Evolutionary conservation across 352 stramenopile genomes (phyloP).

Genomic region (Elongisporangium anandrum): DNA sequence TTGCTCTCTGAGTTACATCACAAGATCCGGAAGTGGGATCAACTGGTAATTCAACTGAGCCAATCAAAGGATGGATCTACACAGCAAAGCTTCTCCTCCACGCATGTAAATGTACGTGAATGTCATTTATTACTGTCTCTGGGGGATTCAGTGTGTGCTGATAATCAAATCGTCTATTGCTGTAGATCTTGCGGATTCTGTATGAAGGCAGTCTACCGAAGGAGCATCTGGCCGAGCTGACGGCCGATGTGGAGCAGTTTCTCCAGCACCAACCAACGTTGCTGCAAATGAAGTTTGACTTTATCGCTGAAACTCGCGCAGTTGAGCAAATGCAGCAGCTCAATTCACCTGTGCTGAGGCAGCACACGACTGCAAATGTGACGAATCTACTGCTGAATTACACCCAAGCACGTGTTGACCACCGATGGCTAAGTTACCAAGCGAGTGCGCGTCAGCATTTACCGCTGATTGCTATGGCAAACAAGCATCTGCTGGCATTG

Average conservation of each 20-base stretch:
- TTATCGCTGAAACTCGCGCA: slow-evolving; percentile 10
- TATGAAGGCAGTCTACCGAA: slow-evolving; percentile 15
- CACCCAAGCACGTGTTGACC: slow-evolving; percentile 11
- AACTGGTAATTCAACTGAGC: slow-evolving; percentile 8
- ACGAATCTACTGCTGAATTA: slow-evolving; percentile 12
- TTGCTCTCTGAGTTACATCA: slow-evolving; percentile 3
- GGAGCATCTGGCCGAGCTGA: slow-evolving; percentile 8
- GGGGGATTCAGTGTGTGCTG: background rate
- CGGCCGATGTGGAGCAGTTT: slow-evolving; percentile 20
- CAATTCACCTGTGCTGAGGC: slow-evolving; percentile 1
- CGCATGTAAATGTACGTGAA: slow-evolving; percentile 17
- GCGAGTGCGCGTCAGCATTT: slow-evolving; percentile 9
- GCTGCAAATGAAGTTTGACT: slow-evolving; percentile 24
- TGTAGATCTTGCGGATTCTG: slow-evolving; percentile 27
- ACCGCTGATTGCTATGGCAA: slow-evolving; percentile 14
- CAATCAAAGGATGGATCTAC: slow-evolving; percentile 1
- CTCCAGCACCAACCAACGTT: slow-evolving; percentile 25
- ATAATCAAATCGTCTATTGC: background rate
- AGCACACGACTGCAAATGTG: background rate
- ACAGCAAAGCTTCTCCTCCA: slow-evolving; percentile 21
- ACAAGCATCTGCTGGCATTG: slow-evolving; percentile 27
- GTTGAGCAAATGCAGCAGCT: slow-evolving; percentile 13
- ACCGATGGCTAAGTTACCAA: slow-evolving; percentile 12
- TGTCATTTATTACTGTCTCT: background rate
- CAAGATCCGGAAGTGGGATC: slow-evolving; percentile 12